Percentiles rank a stretch among this genome's conserved stretches.
These are phyloP conservation scores for Chytriomyces sp. DNA, from an alignment of 192 early-diverging fungal species.

Conservation along the genomic window DNA sequence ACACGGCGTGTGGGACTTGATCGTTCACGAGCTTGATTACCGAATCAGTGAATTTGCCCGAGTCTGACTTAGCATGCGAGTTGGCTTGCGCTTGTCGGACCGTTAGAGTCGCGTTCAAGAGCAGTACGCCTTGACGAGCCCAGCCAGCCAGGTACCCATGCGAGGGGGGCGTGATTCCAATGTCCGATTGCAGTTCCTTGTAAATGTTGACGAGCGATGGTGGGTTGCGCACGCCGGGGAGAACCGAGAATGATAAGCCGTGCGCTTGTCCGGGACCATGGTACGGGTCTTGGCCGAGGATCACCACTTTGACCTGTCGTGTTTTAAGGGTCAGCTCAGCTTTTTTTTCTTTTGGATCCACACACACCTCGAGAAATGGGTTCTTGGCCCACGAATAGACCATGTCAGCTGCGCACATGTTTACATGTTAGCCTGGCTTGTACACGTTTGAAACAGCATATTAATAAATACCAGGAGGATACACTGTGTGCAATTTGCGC, in stretches of 20 bases:
- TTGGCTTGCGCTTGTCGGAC: conserved; percentile 80
- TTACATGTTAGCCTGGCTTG: no score
- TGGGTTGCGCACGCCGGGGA: conserved; percentile 72
- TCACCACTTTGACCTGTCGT: conserved; percentile 65
- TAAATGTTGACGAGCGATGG: conserved; percentile 94
- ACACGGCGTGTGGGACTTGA: conserved; percentile 71
- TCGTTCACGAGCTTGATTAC: conserved; percentile 76
- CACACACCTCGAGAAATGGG: no score
- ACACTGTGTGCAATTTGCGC: no score
- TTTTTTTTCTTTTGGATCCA: no score
- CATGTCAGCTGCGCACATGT: no score
- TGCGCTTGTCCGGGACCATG: conserved; percentile 71
- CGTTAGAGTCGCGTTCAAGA: conserved; percentile 88
- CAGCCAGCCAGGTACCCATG: no score
- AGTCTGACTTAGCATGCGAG: conserved; percentile 82
- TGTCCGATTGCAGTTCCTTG: conserved; percentile 75
- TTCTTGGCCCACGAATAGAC: no score
- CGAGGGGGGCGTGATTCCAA: conserved; percentile 39
- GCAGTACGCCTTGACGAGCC: conserved; percentile 68
- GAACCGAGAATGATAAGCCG: conserved; percentile 75
- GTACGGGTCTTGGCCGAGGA: conserved; percentile 93
- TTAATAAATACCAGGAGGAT: no score
- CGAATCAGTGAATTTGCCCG: conserved; percentile 87
- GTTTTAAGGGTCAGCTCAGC: no score
- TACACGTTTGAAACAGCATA: no score